phyloP scores from a whole-genome alignment of 73 alveolate genomes.

The Paramecium octaurelia region DNA sequence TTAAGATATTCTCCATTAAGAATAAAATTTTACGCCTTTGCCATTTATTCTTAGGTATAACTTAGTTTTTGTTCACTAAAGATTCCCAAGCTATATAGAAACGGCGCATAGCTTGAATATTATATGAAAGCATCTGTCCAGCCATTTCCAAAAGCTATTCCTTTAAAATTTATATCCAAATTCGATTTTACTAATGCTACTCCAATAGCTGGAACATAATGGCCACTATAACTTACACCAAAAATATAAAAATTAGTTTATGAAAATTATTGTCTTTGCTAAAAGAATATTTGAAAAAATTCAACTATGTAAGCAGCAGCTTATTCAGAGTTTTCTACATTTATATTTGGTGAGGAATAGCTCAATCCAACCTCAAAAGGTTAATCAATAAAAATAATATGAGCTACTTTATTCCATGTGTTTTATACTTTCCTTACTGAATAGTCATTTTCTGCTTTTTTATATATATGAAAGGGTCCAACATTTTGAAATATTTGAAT shows the following conservation, averaged over 20 bases:
- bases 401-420: no score
- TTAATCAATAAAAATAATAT: no score
- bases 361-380: no score
- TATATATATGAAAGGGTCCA: no score
- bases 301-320: not conserved
- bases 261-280: conserved; percentile 11
- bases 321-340: no score
- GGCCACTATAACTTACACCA: no score
- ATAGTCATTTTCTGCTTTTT: no score
- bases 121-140: not conserved
- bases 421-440: no score
- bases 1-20: not conserved
- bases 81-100: not conserved
- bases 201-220: no score
- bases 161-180: not conserved
- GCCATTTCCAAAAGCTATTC: conserved; percentile 1
- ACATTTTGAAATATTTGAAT: not conserved
- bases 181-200: not conserved
- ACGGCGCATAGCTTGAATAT: not conserved
- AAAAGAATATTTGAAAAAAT: not conserved
- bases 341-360: no score
- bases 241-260: no score
- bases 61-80: not conserved
- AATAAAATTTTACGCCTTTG: not conserved
- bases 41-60: not conserved